These are phyloP conservation scores for Zygosaccharomyces siamensis DNA, from an alignment of 805 yeast genomes.

Conservation along the genomic window DNA sequence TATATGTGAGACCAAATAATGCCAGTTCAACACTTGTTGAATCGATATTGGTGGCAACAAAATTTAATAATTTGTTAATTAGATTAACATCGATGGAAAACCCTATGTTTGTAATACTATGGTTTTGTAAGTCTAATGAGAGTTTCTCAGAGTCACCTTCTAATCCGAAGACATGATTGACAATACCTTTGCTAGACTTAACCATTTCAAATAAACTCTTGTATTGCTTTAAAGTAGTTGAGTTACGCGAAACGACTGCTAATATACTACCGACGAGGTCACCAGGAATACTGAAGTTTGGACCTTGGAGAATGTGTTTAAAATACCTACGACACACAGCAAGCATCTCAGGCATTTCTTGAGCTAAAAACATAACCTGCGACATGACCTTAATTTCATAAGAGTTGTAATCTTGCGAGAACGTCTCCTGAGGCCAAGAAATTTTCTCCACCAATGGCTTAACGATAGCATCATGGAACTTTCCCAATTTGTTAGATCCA, in stretches of 20 bases:
- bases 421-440: slow-evolving; percentile 35
- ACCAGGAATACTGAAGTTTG: slow-evolving; percentile 47
- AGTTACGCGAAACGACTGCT: slow-evolving; percentile 38
- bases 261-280: slow-evolving; percentile 45
- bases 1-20: slow-evolving; percentile 49
- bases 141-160: slow-evolving; percentile 11
- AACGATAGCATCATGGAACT: slow-evolving; percentile 8
- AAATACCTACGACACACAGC: slow-evolving; percentile 40
- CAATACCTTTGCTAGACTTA: slow-evolving; percentile 46
- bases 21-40: slow-evolving; percentile 51
- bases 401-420: slow-evolving; percentile 17
- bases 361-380: slow-evolving; percentile 22
- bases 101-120: slow-evolving; percentile 53
- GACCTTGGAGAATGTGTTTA: slow-evolving; percentile 51
- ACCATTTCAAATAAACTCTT: slow-evolving; percentile 53
- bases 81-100: slow-evolving; percentile 44
- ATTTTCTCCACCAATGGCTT: slow-evolving; percentile 31
- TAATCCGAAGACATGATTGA: slow-evolving; percentile 25
- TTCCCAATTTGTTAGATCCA: slow-evolving; percentile 5
- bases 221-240: slow-evolving; percentile 45
- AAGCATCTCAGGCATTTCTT: slow-evolving; percentile 18
- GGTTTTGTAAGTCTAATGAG: slow-evolving; percentile 40
- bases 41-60: slow-evolving; percentile 53
- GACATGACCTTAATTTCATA: slow-evolving; percentile 39
- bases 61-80: slow-evolving; percentile 51